Conservation (phyloP, 352 stramenopile species). For the Phytophthora multivora region DNA sequence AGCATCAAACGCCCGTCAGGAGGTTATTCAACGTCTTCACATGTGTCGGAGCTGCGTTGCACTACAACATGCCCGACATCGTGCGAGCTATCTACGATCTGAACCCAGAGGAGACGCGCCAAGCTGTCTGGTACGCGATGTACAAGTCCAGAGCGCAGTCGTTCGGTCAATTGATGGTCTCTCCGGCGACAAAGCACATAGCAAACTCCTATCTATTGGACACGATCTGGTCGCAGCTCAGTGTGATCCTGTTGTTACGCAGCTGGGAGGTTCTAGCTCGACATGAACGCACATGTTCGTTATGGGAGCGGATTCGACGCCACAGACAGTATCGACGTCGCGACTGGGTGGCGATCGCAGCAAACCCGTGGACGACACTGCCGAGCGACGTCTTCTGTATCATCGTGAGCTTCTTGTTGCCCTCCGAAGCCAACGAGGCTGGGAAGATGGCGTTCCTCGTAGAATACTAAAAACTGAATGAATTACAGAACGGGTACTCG, state of each 20-base stretch:
- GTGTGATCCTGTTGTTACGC: slow-evolving; percentile 2
- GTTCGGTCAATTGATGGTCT: background rate
- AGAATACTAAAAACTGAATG: slow-evolving; percentile 1
- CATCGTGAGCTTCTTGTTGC: slow-evolving; percentile 8
- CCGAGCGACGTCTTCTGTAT: slow-evolving; percentile 1
- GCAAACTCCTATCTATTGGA: slow-evolving; percentile 1
- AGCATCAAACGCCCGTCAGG: slow-evolving; percentile 5
- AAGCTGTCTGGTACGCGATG: slow-evolving; percentile 14
- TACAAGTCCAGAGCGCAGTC: background rate
- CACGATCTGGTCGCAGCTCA: slow-evolving; percentile 2
- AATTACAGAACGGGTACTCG: background rate
- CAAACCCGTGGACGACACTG: slow-evolving; percentile 8
- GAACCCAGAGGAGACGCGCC: slow-evolving; percentile 13
- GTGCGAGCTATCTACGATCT: slow-evolving; percentile 15
- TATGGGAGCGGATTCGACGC: background rate
- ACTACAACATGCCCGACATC: slow-evolving; percentile 3
- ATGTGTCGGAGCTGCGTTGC: slow-evolving; percentile 12
- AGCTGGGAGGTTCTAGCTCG: slow-evolving; percentile 5
- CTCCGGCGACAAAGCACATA: background rate
- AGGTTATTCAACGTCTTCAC: slow-evolving; percentile 23
- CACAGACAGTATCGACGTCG: background rate
- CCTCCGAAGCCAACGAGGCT: slow-evolving; percentile 2
- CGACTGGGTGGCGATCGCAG: background rate
- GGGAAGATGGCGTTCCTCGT: slow-evolving; percentile 4
- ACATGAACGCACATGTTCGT: background rate